A percentile compares a stretch with the other conserved stretches of the same genome.
Conservation (phyloP, 208 protist genomes). For the Crithidia fasciculata region DNA sequence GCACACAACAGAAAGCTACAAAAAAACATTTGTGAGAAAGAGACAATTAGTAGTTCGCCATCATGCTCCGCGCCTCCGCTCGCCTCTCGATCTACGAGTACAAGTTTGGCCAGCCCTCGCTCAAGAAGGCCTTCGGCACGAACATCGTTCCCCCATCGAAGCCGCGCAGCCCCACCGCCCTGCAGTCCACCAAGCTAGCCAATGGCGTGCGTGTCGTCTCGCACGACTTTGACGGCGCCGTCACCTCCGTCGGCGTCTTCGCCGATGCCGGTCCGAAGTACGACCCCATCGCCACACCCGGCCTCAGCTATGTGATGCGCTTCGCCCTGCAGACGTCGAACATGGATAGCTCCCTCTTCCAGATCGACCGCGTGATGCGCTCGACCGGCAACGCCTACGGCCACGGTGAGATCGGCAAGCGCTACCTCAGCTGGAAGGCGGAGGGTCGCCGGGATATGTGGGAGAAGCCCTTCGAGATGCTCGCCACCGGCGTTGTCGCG, state of each 20-base stretch:
- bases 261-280: slow-evolving; percentile 83
- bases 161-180: slow-evolving; percentile 30
- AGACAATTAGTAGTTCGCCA: slow-evolving; percentile 1
- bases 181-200: slow-evolving; percentile 62
- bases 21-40: slow-evolving; percentile 15
- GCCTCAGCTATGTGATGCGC: slow-evolving; percentile 88
- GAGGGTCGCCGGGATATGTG: slow-evolving; percentile 83
- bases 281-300: slow-evolving; percentile 73
- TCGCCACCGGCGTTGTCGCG: slow-evolving; percentile 75
- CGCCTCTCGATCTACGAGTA: slow-evolving; percentile 72
- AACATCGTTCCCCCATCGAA: slow-evolving; percentile 40
- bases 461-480: slow-evolving; percentile 77
- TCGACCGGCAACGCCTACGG: slow-evolving; percentile 73
- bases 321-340: slow-evolving; percentile 86
- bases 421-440: slow-evolving; percentile 73
- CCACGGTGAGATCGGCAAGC: slow-evolving; percentile 81
- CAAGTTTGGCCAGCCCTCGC: slow-evolving; percentile 80
- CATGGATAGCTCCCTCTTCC: slow-evolving; percentile 87
- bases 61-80: slow-evolving; percentile 66
- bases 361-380: slow-evolving; percentile 87
- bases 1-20: slow-evolving; percentile 9
- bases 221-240: slow-evolving; percentile 73
- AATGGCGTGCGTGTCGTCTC: slow-evolving; percentile 84
- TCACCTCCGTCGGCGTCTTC: slow-evolving; percentile 74
- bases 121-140: slow-evolving; percentile 62